phyloP scores from a whole-genome alignment of 148 eudicot genomes.

The Silene conica region DNA sequence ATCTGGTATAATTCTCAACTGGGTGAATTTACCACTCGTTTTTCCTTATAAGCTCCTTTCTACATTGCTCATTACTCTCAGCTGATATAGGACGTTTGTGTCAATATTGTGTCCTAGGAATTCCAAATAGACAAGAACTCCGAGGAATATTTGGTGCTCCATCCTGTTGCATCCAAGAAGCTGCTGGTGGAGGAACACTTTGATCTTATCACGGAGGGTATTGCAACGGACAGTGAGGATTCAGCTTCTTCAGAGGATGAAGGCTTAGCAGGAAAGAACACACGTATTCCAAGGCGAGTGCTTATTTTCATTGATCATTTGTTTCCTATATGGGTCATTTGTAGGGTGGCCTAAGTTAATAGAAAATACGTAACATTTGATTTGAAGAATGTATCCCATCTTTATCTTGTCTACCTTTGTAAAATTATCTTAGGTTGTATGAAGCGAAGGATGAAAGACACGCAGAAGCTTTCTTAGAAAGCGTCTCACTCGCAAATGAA shows the following conservation, averaged over 20 bases:
- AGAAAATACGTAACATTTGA: background rate
- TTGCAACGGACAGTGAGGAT: slow-evolving; percentile 44
- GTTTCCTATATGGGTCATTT: background rate
- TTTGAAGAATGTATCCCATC: background rate
- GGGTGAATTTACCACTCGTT: background rate
- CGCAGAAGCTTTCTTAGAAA: slow-evolving; percentile 72
- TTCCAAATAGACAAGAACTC: slow-evolving; percentile 23
- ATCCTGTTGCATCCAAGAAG: slow-evolving; percentile 45
- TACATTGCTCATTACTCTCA: background rate
- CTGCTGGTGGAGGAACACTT: slow-evolving; percentile 78
- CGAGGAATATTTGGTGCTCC: slow-evolving; percentile 14
- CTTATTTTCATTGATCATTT: background rate
- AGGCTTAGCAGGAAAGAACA: slow-evolving; percentile 30
- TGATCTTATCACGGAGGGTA: slow-evolving; percentile 50
- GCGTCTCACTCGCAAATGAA: slow-evolving; percentile 62
- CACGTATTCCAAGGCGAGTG: slow-evolving; percentile 47
- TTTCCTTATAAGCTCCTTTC: background rate
- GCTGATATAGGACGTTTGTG: background rate
- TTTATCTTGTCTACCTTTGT: background rate
- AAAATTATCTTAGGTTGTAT: slow-evolving; percentile 44
- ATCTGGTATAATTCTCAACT: background rate
- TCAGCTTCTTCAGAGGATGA: slow-evolving; percentile 50
- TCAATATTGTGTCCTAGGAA: slow-evolving; percentile 51
- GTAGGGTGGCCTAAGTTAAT: background rate
- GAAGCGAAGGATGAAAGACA: slow-evolving; percentile 92